These are phyloP conservation scores for Termitomyces sp. DNA, from an alignment of 768 basidiomycete species.

Conservation along the genomic window DNA sequence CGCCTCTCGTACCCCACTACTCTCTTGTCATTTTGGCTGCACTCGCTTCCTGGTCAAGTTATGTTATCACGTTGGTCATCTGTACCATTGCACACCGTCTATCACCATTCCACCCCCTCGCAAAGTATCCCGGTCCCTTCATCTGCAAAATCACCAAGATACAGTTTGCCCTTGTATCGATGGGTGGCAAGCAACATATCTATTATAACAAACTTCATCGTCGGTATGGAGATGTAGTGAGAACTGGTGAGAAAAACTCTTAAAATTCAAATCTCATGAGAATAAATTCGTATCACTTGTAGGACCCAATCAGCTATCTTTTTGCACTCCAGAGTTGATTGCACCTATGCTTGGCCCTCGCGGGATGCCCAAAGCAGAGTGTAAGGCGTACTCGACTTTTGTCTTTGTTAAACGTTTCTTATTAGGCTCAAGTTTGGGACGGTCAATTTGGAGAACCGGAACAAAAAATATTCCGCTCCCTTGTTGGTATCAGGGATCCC, in stretches of 20 bases:
- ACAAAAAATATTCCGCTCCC: conserved; percentile 10
- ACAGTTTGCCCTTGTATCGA: conserved; percentile 25
- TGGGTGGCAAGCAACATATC: conserved; percentile 35
- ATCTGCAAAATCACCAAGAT: conserved; percentile 35
- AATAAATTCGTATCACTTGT: neutral
- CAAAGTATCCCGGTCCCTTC: conserved; percentile 42
- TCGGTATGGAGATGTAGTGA: conserved; percentile 48
- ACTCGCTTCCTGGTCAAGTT: conserved; percentile 5
- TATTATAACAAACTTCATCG: conserved; percentile 41
- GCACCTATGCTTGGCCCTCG: conserved; percentile 27
- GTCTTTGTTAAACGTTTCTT: neutral
- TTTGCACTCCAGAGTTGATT: conserved; percentile 28
- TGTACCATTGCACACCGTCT: conserved; percentile 30
- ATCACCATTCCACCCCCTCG: conserved; percentile 44
- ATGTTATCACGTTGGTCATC: conserved; percentile 1
- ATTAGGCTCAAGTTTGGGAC: conserved; percentile 25
- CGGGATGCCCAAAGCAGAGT: conserved; percentile 37
- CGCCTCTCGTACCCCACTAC: neutral
- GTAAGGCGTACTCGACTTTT: conserved; percentile 14
- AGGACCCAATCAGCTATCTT: conserved; percentile 45
- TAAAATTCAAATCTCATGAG: neutral
- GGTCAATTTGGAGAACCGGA: conserved; percentile 19
- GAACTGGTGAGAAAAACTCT: conserved; percentile 38
- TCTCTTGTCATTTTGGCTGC: neutral
- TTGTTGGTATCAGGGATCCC: conserved; percentile 27